Conservation (phyloP, 2,329 filamentous ascomycete genomes). For the Atkinsonella texensis region DNA sequence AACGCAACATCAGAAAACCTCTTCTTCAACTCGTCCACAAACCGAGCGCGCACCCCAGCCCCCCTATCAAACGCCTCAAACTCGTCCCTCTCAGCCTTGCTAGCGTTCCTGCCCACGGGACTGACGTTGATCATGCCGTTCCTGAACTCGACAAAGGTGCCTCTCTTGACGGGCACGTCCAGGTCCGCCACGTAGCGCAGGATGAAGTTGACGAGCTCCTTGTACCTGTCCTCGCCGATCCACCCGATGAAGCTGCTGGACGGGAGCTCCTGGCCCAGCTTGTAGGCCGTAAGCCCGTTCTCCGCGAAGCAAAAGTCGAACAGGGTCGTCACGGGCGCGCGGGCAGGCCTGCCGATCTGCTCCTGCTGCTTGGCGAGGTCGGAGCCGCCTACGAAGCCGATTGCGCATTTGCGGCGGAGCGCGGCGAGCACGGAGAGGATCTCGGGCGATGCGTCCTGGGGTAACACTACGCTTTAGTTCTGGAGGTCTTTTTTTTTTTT, state of each 20-base stretch:
- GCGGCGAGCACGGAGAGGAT: conserved; percentile 70
- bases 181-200: conserved; percentile 77
- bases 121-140: conserved; percentile 87
- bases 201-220: conserved; percentile 62
- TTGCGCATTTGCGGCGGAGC: conserved; percentile 77
- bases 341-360: conserved; percentile 60
- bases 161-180: conserved; percentile 71
- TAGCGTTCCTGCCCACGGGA: conserved; percentile 79
- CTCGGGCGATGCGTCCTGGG: conserved; percentile 58
- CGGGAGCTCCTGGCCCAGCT: conserved; percentile 62
- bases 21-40: conserved; percentile 67
- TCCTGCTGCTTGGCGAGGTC: conserved; percentile 93
- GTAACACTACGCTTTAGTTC: not conserved
- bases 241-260: conserved; percentile 82
- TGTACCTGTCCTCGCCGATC: conserved; percentile 76
- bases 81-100: conserved; percentile 63
- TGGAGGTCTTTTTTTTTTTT: not conserved
- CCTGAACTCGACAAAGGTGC: conserved; percentile 78
- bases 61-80: conserved; percentile 73
- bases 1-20: conserved; percentile 63
- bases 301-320: conserved; percentile 98
- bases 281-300: conserved; percentile 88
- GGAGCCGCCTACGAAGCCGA: conserved; percentile 87
- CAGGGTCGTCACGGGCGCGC: conserved; percentile 61
- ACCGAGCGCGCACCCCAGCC: conserved; percentile 61